A percentile compares a stretch with the other conserved stretches of the same genome.
Conservation (phyloP, 2,329 filamentous ascomycete genomes). For the Bretziella fagacearum region DNA sequence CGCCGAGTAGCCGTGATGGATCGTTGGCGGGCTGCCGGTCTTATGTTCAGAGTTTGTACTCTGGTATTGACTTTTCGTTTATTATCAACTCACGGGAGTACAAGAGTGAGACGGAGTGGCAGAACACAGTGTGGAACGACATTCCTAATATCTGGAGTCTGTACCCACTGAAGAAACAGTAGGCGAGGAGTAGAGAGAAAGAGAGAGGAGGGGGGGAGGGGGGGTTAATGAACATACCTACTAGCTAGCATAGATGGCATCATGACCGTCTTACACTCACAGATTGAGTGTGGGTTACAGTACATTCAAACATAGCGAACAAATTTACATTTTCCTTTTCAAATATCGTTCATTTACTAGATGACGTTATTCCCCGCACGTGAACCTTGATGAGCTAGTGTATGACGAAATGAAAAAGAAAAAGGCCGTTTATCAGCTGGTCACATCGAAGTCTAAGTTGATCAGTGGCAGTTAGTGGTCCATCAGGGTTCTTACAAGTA, state of each 20-base stretch:
- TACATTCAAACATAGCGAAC: too few species aligned
- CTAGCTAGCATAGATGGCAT: too few species aligned
- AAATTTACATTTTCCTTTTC: too few species aligned
- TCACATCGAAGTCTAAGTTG: too few species aligned
- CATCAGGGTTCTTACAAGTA: conserved; percentile 4
- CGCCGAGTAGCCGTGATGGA: not conserved
- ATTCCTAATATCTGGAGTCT: not conserved
- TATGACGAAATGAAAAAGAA: too few species aligned
- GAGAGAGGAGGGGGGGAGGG: too few species aligned
- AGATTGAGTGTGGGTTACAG: too few species aligned
- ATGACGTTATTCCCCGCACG: too few species aligned
- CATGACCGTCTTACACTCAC: too few species aligned
- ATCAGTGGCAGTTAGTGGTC: not conserved
- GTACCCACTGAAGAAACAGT: not conserved
- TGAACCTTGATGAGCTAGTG: conserved; percentile 1
- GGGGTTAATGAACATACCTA: too few species aligned
- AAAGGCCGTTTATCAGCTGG: too few species aligned
- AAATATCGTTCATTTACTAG: too few species aligned
- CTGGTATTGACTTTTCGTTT: conserved; percentile 3
- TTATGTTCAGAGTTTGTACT: not conserved
- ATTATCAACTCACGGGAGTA: conserved; percentile 9
- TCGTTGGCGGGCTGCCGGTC: not conserved
- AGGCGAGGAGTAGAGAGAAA: not conserved
- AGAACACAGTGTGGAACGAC: not conserved
- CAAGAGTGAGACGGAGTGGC: not conserved